Evolutionary conservation across 805 yeast genomes (phyloP), one percentile per base, ranked within the genome.

Genomic region (Yamadazyma sp.): DNA sequence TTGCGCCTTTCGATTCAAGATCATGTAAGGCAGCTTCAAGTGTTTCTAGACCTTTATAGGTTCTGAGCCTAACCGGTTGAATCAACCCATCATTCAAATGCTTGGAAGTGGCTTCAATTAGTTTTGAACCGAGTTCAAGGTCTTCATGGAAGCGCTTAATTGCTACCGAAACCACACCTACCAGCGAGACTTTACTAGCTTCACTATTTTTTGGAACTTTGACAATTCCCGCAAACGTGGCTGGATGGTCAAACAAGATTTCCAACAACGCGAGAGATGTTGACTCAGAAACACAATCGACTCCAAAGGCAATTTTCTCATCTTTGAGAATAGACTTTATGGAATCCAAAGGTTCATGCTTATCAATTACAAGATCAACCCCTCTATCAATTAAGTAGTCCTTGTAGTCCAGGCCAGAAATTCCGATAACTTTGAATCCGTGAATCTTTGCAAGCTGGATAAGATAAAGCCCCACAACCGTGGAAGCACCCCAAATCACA

Each of bases 401-500:
- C 20, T 39, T 37, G 37, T 58, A 49, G 3, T 37, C 36, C 5
- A 27, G 13, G 28, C 62, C 47, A 3, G 66, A 53, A 12, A 60
- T 35, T 7, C 54, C 45, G 13, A 71, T 53, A 16, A 71, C 70
- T 15, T 56, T 60, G 26, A 70, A 58, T 2, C 66, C 67, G 12
- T 66, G 59, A 20, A 63, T 46, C 36, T 54, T 67, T 1, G 74
- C 72, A 24, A 71, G 42, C 46, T 71, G 77, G 10, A 66, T 57
- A 9, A 64, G 50, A 42, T 67, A 70, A 5, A 69, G 50, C 0
- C 75, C 77, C 28, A 71, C 75, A 23, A 70, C 70, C 15, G 74
- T 67, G 4, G 72, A 62, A 3, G 73, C 77, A 24, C 77, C 77
- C 76, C 76, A 71, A n/a, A 71, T 55, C 5, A 68, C 38, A 9